A percentile compares a stretch with the other conserved stretches of the same genome.
Evolutionary conservation across 202 grass and related monocot genomes (phyloP).

Genomic region (Brachypodium distachyon): DNA sequence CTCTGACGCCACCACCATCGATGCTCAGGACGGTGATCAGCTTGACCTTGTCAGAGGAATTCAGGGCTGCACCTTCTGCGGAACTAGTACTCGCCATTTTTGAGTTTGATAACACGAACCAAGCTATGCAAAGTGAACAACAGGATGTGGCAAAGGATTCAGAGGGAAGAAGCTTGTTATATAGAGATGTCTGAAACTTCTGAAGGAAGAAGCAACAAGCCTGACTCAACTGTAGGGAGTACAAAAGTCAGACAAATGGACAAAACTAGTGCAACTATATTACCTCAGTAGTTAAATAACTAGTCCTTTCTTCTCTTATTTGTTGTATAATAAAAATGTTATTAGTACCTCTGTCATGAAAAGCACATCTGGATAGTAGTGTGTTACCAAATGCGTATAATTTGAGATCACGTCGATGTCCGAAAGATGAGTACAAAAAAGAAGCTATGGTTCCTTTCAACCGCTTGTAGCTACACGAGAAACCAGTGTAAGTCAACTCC

Average conservation of each 20-base stretch:
- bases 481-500: background rate
- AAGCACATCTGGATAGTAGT: no score
- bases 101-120: background rate
- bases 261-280: background rate
- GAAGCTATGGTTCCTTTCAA: background rate
- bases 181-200: slow-evolving; percentile 4
- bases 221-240: background rate
- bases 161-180: background rate
- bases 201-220: slow-evolving; percentile 10
- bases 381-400: no score
- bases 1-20: slow-evolving; percentile 60
- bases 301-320: no score
- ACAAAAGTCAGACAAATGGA: background rate
- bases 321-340: no score
- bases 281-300: background rate
- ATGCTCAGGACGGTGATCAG: slow-evolving; percentile 72
- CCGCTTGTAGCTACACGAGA: background rate
- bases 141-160: background rate
- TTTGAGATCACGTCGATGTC: no score
- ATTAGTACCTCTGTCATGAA: no score
- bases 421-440: no score
- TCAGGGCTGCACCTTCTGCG: background rate
- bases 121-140: background rate
- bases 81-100: slow-evolving; percentile 17
- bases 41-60: slow-evolving; percentile 30